phyloP scores from a whole-genome alignment of 495 filamentous ascomycete species.

The Annulohypoxylon bovei region DNA sequence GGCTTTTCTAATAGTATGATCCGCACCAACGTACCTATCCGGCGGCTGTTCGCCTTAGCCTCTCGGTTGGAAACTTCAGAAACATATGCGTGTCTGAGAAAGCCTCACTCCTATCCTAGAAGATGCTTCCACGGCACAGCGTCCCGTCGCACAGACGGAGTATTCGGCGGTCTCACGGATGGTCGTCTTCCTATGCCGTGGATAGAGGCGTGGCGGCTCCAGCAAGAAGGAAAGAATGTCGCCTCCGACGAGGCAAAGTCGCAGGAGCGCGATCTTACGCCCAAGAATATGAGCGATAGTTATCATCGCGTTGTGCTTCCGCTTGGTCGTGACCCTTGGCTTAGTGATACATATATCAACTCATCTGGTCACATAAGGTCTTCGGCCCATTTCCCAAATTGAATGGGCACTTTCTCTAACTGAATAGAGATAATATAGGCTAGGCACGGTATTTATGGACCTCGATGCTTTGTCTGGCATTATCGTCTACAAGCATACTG shows the following conservation, averaged over 20 bases:
- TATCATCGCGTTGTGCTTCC: slow-evolving; percentile 55
- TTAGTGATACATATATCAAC: slow-evolving; percentile 56
- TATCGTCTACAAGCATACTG: slow-evolving; percentile 84
- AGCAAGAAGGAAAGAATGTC: slow-evolving; percentile 37
- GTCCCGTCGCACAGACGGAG: slow-evolving; percentile 23
- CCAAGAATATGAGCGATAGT: slow-evolving; percentile 57
- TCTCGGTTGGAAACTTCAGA: neutral
- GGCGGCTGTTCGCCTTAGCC: slow-evolving; percentile 8
- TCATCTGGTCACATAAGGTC: slow-evolving; percentile 56
- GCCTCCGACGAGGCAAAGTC: slow-evolving; percentile 20
- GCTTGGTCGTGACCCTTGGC: slow-evolving; percentile 53
- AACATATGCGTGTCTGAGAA: neutral
- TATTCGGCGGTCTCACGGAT: slow-evolving; percentile 32
- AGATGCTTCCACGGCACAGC: slow-evolving; percentile 27
- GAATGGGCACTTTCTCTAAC: slow-evolving; percentile 6
- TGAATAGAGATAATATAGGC: slow-evolving; percentile 17
- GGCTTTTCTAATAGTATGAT: neutral
- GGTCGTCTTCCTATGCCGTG: slow-evolving; percentile 30
- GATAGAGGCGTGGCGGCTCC: slow-evolving; percentile 45
- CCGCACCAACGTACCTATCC: neutral
- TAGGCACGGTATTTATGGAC: slow-evolving; percentile 37
- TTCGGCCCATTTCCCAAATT: neutral
- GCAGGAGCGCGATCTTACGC: slow-evolving; percentile 44
- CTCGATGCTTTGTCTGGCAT: slow-evolving; percentile 83
- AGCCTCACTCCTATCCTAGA: neutral